phyloP scores from a whole-genome alignment of 495 filamentous ascomycete species.

The Penicillium riverlandense region DNA sequence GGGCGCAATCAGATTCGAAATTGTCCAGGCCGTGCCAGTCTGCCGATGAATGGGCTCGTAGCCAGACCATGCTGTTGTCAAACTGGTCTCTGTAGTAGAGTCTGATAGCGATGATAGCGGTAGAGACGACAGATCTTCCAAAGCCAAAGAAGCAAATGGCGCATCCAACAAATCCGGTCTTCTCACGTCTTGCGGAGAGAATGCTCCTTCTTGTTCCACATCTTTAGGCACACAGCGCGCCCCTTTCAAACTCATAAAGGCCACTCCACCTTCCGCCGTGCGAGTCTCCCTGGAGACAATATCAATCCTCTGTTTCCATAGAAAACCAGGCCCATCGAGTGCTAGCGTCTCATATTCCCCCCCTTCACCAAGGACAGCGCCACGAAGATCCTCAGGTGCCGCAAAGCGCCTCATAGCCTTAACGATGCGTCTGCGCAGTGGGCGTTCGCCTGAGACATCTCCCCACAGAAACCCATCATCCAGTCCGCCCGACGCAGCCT shows the following conservation, averaged over 20 bases:
- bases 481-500: slow-evolving; percentile 86
- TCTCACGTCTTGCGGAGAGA: slow-evolving; percentile 31
- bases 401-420: slow-evolving; percentile 63
- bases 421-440: slow-evolving; percentile 45
- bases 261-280: slow-evolving; percentile 63
- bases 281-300: slow-evolving; percentile 51
- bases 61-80: slow-evolving; percentile 7
- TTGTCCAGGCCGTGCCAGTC: slow-evolving; percentile 23
- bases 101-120: neutral
- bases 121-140: slow-evolving; percentile 11
- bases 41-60: slow-evolving; percentile 10
- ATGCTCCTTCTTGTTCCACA: slow-evolving; percentile 16
- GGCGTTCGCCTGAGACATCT: slow-evolving; percentile 53
- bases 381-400: slow-evolving; percentile 42
- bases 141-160: slow-evolving; percentile 20
- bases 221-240: slow-evolving; percentile 51
- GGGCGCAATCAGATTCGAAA: slow-evolving; percentile 38
- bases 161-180: slow-evolving; percentile 40
- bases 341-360: slow-evolving; percentile 96
- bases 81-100: neutral
- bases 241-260: slow-evolving; percentile 51
- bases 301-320: slow-evolving; percentile 68
- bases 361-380: slow-evolving; percentile 80
- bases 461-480: slow-evolving; percentile 77
- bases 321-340: slow-evolving; percentile 61